Conservation (phyloP, 345 rosid genomes). For the Boechera retrofracta region DNA sequence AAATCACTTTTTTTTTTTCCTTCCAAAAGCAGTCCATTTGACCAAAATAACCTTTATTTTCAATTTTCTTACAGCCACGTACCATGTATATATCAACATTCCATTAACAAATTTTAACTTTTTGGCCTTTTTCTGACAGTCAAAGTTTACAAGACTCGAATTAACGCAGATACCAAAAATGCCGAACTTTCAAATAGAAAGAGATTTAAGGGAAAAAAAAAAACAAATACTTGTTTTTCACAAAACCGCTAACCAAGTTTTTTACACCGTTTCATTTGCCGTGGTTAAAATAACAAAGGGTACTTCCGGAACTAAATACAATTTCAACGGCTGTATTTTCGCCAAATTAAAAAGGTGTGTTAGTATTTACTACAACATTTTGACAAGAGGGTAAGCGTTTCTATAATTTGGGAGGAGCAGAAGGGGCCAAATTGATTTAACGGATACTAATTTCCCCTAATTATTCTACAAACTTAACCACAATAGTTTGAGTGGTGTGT, state of each 20-base stretch:
- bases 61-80: too few species aligned
- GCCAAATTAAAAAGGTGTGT: not conserved
- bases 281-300: not conserved
- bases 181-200: conserved; percentile 3
- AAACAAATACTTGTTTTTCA: not conserved
- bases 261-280: conserved; percentile 12
- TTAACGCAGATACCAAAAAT: conserved; percentile 19
- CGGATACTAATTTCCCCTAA: conserved; percentile 8
- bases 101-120: not conserved
- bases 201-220: not conserved
- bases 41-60: conserved; percentile 31
- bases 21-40: conserved; percentile 18
- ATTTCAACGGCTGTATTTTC: conserved; percentile 38
- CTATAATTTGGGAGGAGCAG: conserved; percentile 20
- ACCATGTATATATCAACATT: not conserved
- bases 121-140: conserved; percentile 9
- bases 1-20: not conserved
- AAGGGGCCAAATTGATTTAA: conserved; percentile 14
- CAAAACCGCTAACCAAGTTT: not conserved
- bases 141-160: conserved; percentile 16
- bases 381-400: conserved; percentile 37
- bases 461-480: not conserved
- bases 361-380: conserved; percentile 18
- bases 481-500: not conserved
- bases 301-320: conserved; percentile 9